These are phyloP conservation scores for Kuraishia floccosa DNA, from an alignment of 805 yeast species.

Conservation along the genomic window DNA sequence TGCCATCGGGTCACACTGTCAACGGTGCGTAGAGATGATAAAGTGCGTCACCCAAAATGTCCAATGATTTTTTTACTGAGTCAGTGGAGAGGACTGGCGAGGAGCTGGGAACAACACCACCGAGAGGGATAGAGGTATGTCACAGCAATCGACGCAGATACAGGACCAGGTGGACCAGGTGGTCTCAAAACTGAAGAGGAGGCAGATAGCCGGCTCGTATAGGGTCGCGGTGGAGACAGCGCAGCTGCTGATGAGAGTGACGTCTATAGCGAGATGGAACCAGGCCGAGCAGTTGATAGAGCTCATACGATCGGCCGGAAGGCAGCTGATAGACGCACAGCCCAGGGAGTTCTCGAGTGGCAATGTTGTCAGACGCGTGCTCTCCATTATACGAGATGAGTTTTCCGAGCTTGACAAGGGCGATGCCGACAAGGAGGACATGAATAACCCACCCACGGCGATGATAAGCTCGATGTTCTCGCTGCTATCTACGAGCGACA, in stretches of 20 bases:
- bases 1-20: too few relatives aligned
- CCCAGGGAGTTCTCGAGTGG: slow-evolving; percentile 88
- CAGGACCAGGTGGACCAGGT: slow-evolving; percentile 22
- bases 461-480: slow-evolving; percentile 82
- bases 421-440: slow-evolving; percentile 14
- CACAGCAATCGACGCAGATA: too few relatives aligned
- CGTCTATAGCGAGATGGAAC: slow-evolving; percentile 84
- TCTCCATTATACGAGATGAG: slow-evolving; percentile 83
- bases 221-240: slow-evolving; percentile 80
- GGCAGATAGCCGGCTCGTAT: slow-evolving; percentile 75
- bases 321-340: slow-evolving; percentile 60
- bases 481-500: slow-evolving; percentile 42
- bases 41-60: too few relatives aligned
- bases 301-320: slow-evolving; percentile 67
- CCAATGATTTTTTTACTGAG: too few relatives aligned
- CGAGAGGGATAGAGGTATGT: too few relatives aligned
- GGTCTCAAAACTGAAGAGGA: slow-evolving; percentile 54
- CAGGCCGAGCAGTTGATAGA: slow-evolving; percentile 60
- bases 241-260: slow-evolving; percentile 75
- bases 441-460: slow-evolving; percentile 24
- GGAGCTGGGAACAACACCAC: too few relatives aligned
- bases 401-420: slow-evolving; percentile 34
- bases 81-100: too few relatives aligned
- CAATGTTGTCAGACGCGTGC: slow-evolving; percentile 79
- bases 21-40: too few relatives aligned